Base-by-base conservation (phyloP, 495 filamentous ascomycete genomes). In the Hyaloscypha bicolor region DNA sequence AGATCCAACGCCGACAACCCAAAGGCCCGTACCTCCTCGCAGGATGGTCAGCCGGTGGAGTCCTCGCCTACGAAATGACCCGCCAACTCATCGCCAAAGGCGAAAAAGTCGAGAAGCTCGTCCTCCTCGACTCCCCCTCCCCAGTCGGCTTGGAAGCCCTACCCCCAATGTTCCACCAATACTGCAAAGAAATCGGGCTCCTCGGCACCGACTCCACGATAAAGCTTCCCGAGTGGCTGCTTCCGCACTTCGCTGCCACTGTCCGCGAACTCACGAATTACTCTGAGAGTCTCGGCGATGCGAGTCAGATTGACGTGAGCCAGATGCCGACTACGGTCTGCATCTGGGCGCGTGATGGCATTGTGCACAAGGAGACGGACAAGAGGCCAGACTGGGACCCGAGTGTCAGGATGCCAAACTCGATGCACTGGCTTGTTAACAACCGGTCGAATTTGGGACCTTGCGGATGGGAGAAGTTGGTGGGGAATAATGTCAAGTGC, bases 41-140 rank as follows among this genome's bases (percentile, higher is more conserved):
- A 11, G 91, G 91, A 19, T 97, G 93, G 93, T 93, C 89, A 25
- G 93, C 93, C 9, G 93, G 93, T 60, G 93, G 93, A 52, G 91
- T 95, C 39, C 89, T 94, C 69, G 93, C 93, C 30, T 97, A 92
- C 74, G 93, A 96, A 73, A 90, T 91, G 29, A 87, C 87, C 33
- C 87, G 86, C 62, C 88, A 93, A 68, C 81, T 96, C 9, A 82
- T 88, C 69, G 82, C 86, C 56, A 81, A 83, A 21, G 87, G 87
- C 30, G 90, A 94, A 37, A 76, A 79, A 60, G 91, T 96, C 48
- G 89, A 90, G 55, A 83, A 88, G 56, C 86, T 97, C 4, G 77
- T 96, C 59, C 82, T 97, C 59, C 88, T 97, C 65, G 93, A 97
- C 76, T 87, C 93, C 0, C 93, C 93, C 0, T 93, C 87, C 79